Evolutionary conservation across 2,329 filamentous ascomycete genomes (phyloP).

Genomic region (Paracoccidioides brasiliensis): DNA sequence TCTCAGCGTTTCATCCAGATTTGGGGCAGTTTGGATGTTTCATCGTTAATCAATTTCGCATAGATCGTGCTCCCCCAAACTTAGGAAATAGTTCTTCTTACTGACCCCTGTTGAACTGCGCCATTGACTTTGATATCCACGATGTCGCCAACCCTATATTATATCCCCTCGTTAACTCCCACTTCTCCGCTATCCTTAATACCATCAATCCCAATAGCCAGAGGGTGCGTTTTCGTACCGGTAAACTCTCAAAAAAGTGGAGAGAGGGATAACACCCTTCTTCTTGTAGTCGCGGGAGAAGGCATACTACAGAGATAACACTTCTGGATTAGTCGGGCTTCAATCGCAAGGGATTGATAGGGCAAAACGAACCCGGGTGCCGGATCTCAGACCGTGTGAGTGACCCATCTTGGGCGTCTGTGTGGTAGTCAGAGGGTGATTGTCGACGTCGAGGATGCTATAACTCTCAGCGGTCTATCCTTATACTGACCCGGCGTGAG

Average conservation of each 20-base stretch:
- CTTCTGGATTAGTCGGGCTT: not conserved
- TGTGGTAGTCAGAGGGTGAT: constrained; percentile 29
- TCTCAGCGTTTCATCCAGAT: not conserved
- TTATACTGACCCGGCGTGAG: not conserved
- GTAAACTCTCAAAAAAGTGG: constrained; percentile 91
- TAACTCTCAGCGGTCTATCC: constrained; percentile 6
- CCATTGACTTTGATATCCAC: constrained; percentile 98
- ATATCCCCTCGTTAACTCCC: constrained; percentile 33
- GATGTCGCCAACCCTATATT: constrained; percentile 78
- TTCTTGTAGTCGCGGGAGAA: constrained; percentile 92
- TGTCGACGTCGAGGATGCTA: constrained; percentile 24
- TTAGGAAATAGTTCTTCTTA: constrained; percentile 14
- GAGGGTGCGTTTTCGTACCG: constrained; percentile 43
- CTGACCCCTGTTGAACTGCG: constrained; percentile 95
- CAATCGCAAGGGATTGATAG: not conserved
- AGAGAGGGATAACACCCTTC: constrained; percentile 85
- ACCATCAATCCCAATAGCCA: constrained; percentile 8
- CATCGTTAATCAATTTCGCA: not conserved
- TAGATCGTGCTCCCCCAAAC: not conserved
- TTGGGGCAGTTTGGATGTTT: not conserved
- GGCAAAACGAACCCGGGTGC: constrained; percentile 58
- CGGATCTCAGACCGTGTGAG: constrained; percentile 72
- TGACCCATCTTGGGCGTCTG: constrained; percentile 63
- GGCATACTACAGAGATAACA: constrained; percentile 50
- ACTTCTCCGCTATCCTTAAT: constrained; percentile 12